Conservation (phyloP, 1,284 basidiomycete genomes). For the Rhodotorula sp. region DNA sequence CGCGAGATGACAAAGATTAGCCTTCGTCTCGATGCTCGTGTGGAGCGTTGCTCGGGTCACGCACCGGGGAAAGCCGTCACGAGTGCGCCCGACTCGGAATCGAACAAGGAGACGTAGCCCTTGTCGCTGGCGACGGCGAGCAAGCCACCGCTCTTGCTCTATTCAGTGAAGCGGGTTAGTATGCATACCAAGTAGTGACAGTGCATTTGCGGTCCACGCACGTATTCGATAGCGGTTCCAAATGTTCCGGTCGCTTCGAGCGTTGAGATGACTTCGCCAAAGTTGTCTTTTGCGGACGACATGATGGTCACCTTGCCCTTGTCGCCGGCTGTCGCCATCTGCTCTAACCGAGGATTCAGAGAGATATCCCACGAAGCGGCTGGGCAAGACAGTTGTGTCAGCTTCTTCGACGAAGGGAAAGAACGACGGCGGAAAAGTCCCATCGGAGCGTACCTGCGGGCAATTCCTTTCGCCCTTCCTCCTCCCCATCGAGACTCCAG, state of each 20-base stretch:
- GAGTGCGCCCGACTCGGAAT: slow-evolving; percentile 37
- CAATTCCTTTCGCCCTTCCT: slow-evolving; percentile 33
- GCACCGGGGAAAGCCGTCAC: slow-evolving; percentile 42
- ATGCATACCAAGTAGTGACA: background rate
- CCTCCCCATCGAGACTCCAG: slow-evolving; percentile 29
- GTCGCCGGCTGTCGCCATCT: slow-evolving; percentile 37
- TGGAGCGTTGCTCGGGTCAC: too few relatives aligned
- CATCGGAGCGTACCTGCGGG: slow-evolving; percentile 23
- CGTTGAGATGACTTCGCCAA: slow-evolving; percentile 37
- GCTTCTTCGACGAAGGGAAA: background rate
- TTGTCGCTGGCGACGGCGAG: slow-evolving; percentile 36
- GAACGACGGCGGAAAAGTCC: background rate
- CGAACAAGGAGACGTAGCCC: slow-evolving; percentile 42
- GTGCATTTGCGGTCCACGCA: background rate
- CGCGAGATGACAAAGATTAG: too few relatives aligned
- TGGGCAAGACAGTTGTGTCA: background rate
- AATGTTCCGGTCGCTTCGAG: slow-evolving; percentile 40
- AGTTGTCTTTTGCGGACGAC: slow-evolving; percentile 33
- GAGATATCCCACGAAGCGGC: slow-evolving; percentile 38
- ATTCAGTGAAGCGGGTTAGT: too few relatives aligned
- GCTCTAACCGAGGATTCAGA: slow-evolving; percentile 27
- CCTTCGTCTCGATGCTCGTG: too few relatives aligned
- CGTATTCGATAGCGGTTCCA: slow-evolving; percentile 37
- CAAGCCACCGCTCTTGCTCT: slow-evolving; percentile 40
- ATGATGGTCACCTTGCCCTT: slow-evolving; percentile 36